Evolutionary conservation across 2,329 filamentous ascomycete species (phyloP).

Genomic region (Zasmidium angulare): DNA sequence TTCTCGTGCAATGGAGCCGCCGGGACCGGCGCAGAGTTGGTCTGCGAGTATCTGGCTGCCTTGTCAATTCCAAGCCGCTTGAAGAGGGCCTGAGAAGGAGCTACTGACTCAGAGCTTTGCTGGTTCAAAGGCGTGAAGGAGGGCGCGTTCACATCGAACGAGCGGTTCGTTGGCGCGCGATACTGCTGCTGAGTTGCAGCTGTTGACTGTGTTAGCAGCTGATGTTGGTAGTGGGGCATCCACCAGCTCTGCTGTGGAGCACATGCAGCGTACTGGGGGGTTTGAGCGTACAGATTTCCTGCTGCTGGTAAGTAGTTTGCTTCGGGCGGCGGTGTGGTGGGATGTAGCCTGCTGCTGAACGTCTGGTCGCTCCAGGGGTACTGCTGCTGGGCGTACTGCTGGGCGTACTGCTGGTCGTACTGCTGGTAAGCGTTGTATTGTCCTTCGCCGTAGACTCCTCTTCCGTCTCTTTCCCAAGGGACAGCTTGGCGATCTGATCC

Average conservation of each 20-base stretch:
- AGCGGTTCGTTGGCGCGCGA: background rate
- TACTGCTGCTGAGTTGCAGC: background rate
- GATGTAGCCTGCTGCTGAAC: background rate
- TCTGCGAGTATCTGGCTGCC: background rate
- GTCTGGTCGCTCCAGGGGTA: background rate
- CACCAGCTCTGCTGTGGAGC: conserved; percentile 1
- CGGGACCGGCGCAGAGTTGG: background rate
- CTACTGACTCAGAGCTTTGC: background rate
- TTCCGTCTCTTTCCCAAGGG: background rate
- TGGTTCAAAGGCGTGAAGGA: conserved; percentile 5
- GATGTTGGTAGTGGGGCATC: background rate
- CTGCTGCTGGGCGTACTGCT: background rate
- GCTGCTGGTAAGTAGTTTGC: background rate
- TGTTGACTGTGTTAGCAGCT: conserved; percentile 3
- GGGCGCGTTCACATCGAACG: background rate
- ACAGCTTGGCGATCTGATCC: background rate
- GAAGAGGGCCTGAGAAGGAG: background rate
- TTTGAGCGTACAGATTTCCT: background rate
- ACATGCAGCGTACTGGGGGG: background rate
- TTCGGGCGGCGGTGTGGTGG: conserved; percentile 1
- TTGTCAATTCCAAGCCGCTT: background rate
- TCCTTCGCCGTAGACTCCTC: background rate
- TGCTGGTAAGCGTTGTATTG: background rate
- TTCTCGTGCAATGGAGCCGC: background rate
- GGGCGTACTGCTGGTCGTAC: background rate